These are phyloP conservation scores for Oryza australiensis DNA, from an alignment of 176 grass and related monocot genomes.

Conservation along the genomic window DNA sequence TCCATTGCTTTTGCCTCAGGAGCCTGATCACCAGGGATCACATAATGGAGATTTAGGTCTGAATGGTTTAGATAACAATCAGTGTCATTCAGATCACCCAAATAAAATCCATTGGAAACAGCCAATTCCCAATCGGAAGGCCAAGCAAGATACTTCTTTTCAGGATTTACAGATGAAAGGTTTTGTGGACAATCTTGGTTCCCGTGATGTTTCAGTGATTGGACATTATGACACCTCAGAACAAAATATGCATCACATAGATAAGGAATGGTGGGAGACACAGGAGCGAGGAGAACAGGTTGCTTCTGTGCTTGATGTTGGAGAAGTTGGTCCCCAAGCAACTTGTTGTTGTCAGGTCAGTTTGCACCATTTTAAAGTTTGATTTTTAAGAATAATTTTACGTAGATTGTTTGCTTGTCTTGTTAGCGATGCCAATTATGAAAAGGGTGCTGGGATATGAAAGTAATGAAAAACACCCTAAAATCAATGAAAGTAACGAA, in stretches of 20 bases:
- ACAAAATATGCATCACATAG: constrained; percentile 30
- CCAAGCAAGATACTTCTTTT: constrained; percentile 45
- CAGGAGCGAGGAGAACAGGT: constrained; percentile 67
- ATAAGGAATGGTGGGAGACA: constrained; percentile 77
- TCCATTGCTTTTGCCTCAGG: constrained; percentile 70
- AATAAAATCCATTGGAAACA: constrained; percentile 41
- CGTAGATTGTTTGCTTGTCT: not conserved
- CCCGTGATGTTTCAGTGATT: constrained; percentile 40
- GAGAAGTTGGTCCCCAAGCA: constrained; percentile 69
- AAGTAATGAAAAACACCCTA: not conserved
- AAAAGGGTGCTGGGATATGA: not conserved
- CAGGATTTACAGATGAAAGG: constrained; percentile 64
- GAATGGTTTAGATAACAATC: constrained; percentile 33
- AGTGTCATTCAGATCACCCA: constrained; percentile 29
- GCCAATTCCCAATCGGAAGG: constrained; percentile 35
- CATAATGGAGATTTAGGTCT: constrained; percentile 40
- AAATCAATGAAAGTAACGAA: not conserved
- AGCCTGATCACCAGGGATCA: constrained; percentile 44
- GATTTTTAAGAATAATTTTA: not conserved
- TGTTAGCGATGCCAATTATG: not conserved
- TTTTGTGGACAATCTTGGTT: constrained; percentile 69
- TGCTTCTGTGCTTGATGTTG: constrained; percentile 51
- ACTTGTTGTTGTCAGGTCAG: constrained; percentile 72
- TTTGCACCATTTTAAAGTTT: constrained; percentile 10
- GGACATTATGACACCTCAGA: constrained; percentile 26